phyloP scores from a whole-genome alignment of 176 grass and related monocot genomes.

The Lolium rigidum region DNA sequence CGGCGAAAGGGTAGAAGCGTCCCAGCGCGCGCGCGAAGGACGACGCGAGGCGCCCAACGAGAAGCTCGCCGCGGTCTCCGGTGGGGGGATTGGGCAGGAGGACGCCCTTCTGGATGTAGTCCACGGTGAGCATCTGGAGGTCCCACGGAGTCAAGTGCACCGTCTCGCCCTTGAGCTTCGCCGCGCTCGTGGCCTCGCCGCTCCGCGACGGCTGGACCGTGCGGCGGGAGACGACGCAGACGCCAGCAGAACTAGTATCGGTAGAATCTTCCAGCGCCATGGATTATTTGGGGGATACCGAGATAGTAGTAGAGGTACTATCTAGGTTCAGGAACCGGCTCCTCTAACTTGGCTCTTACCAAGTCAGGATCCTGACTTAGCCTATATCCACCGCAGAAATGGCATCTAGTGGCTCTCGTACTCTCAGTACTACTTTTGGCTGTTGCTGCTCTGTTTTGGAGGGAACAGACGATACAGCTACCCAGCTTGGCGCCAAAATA shows the following conservation, averaged over 20 bases:
- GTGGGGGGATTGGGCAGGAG: slow-evolving; percentile 26
- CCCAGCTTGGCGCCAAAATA: too few relatives aligned
- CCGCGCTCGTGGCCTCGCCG: background rate
- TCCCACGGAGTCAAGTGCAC: slow-evolving; percentile 33
- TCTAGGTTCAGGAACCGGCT: too few relatives aligned
- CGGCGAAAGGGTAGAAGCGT: slow-evolving; percentile 55
- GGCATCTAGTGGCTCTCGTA: too few relatives aligned
- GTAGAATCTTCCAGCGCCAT: background rate
- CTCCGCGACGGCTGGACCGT: background rate
- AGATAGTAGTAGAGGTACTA: too few relatives aligned
- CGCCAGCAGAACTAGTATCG: background rate
- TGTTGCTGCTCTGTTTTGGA: too few relatives aligned
- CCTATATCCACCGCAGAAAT: too few relatives aligned
- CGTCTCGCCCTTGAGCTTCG: background rate
- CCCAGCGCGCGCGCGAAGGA: slow-evolving; percentile 45
- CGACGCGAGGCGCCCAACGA: slow-evolving; percentile 21
- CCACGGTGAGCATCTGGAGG: slow-evolving; percentile 30
- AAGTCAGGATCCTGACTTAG: too few relatives aligned
- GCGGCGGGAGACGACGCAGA: slow-evolving; percentile 15
- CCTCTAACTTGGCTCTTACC: too few relatives aligned
- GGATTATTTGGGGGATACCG: too few relatives aligned
- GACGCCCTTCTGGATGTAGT: slow-evolving; percentile 40
- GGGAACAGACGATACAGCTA: too few relatives aligned
- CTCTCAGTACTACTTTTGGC: too few relatives aligned
- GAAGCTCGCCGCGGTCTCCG: background rate